Evolutionary conservation across 169 alveolate species (phyloP), one percentile per base, ranked within the genome.

Genomic region (Plasmodium gaboni): DNA sequence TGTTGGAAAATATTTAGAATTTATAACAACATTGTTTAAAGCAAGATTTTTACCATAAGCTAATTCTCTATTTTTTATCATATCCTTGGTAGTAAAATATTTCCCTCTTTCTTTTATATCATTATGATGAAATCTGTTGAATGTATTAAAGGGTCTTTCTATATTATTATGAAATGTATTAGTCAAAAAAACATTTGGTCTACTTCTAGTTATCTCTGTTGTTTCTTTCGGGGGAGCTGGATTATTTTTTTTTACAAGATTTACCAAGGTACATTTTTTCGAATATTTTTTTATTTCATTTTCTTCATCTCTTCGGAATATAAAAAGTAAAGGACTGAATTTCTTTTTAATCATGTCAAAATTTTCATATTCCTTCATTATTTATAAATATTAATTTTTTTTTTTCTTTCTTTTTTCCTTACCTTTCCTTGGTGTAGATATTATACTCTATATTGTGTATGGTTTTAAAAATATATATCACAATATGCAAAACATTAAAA

Each of bases 331-430:
- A 51, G 89, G 78, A 60, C 69, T 64, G 38, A 76, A 76, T 67
- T 76, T 76, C 50, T 76, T 63, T 42, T 76, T 76, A 7, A 76
- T 26, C 2, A 63, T 46, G 26, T 76, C 89, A 8, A 76, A 76
- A 24, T 76, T 76, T 65, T 76, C 89, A 65, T 51, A 65, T 59
- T 76, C 89, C 67, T 76, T 76, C 89, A 76, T 76, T 44, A 17
- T 76, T 46, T 51, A 55, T 22, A 57, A 4, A 73, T 13, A 9
- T 19, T 1, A 12, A 26, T 46, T 51, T 22, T 51, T 55, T 55
- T 13, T 76, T 12, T 26, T 44, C n/a, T 7, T 59, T 26, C 17
- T n/a, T 15, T 38, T 13, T n/a, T 12, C 32, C 71, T 59, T 8
- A 22, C 12, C 26, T 22, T 61, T 24, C 13, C 26, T 22, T 8